These are phyloP conservation scores for Melastoma candidum DNA, from an alignment of 441 rosid genomes.

Conservation along the genomic window DNA sequence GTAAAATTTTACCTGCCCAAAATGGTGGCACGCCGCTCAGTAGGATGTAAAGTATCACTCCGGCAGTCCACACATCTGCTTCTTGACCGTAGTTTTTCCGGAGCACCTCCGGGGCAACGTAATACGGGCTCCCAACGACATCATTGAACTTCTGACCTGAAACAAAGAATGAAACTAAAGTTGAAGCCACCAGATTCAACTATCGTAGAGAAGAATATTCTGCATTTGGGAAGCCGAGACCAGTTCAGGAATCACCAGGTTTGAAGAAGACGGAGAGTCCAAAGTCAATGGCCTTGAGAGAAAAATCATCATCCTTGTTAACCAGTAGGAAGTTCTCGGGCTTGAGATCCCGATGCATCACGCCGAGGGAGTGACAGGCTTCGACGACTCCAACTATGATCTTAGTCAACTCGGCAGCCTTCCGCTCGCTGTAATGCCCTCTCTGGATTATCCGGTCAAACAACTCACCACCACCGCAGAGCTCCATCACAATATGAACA, in stretches of 20 bases:
- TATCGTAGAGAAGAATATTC: background rate
- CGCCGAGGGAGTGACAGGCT: constrained; percentile 18
- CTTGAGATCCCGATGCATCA: constrained; percentile 21
- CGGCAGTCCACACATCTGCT: constrained; percentile 22
- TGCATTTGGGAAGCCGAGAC: background rate
- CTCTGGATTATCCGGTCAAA: constrained; percentile 20
- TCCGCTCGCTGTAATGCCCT: constrained; percentile 20
- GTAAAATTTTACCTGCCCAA: constrained; percentile 14
- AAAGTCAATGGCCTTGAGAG: constrained; percentile 19
- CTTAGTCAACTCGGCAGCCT: constrained; percentile 19
- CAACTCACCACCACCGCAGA: constrained; percentile 18
- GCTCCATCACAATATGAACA: constrained; percentile 20
- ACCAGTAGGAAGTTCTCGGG: constrained; percentile 21
- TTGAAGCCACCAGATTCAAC: background rate
- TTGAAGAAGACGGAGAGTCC: constrained; percentile 21
- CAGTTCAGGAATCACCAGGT: constrained; percentile 10
- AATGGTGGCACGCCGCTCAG: constrained; percentile 21
- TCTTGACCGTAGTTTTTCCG: constrained; percentile 17
- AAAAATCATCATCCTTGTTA: constrained; percentile 19
- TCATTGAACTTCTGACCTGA: constrained; percentile 17
- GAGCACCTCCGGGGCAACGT: constrained; percentile 20
- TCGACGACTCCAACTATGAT: constrained; percentile 20
- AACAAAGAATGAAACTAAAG: constrained; percentile 1
- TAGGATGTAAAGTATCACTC: constrained; percentile 18
- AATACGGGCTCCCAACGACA: constrained; percentile 20